Evolutionary conservation across 305 asterid species (phyloP).

Genomic region (Stenogyne calaminthoides): DNA sequence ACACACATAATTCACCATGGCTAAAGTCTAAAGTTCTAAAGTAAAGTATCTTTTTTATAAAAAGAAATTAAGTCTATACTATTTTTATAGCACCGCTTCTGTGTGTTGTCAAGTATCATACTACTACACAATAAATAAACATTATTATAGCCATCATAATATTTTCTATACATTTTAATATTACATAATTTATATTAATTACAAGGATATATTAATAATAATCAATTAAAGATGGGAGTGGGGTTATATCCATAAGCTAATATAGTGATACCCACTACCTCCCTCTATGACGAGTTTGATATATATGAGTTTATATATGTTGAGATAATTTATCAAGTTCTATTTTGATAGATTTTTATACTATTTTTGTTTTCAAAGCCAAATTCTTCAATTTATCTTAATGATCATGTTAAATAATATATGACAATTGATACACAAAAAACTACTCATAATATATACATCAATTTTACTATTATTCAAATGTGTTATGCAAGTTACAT

Average conservation of each 20-base stretch:
- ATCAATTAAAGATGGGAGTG: not conserved
- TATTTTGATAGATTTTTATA: too few species aligned
- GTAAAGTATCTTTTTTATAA: not conserved
- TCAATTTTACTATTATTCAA: too few species aligned
- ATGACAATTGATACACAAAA: too few species aligned
- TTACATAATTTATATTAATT: not conserved
- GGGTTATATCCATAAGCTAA: not conserved
- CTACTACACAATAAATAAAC: not conserved
- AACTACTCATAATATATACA: too few species aligned
- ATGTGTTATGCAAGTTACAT: too few species aligned
- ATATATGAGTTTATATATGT: too few species aligned
- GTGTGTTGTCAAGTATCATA: not conserved
- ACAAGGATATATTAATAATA: not conserved
- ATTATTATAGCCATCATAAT: not conserved
- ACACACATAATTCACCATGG: not conserved
- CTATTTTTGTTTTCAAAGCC: too few species aligned
- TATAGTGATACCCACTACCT: conserved; percentile 7
- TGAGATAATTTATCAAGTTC: too few species aligned
- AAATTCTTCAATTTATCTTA: too few species aligned
- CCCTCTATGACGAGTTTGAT: not conserved
- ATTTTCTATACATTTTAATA: not conserved
- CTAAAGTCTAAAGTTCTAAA: not conserved
- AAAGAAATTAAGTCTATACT: not conserved
- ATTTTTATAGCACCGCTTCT: not conserved
- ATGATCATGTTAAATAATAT: too few species aligned